Base-by-base conservation (phyloP, 2,329 filamentous ascomycete species). In the Exserohilum turcica region DNA sequence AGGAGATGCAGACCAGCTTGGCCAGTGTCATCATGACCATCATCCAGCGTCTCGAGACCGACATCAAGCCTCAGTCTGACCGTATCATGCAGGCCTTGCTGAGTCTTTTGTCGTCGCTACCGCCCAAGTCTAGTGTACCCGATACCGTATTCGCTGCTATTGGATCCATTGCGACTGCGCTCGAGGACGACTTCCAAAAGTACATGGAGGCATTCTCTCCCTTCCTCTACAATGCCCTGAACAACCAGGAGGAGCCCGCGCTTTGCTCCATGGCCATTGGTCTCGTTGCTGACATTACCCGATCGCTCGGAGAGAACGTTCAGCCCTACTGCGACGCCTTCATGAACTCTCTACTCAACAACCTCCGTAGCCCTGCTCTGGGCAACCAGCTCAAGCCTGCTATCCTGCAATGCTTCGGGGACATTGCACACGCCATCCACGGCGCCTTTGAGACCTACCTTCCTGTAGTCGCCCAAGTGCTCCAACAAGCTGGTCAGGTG, bases 301-400 rank as follows among this genome's bases (percentile, higher is more conserved):
- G 94, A 66, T 94, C 93, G 13, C 82, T 97, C 72, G 91, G 92
- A 73, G 88, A 92, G 72, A 90, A 89, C 74, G 90, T 93, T 70
- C 91, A 96, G 78, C 94, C 93, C 52, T 97, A 89, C 81, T 99
- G 94, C 77, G 94, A 99, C 70, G 85, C 87, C 62, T 97, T 97
- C 76, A 99, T 99, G 94, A 99, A 99, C 82, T 90, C 94, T 73
- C 82, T 99, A 53, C 84, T 99, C 59, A 92, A 91, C 80, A 95
- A 96, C 77, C 80, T 99, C 36, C 86, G 90, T 86, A 95, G 91
- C 76, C 86, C 89, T 10, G 85, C 87, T n/a, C 83, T 96, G 48
- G 89, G 90, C 64, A 96, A 97, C 77, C 91, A 96, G 77, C 95
- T 97, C 79, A 97, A 97, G 84, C 94, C 94, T 38, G 92, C 94